Conservation (phyloP, 1,139 yeast genomes). For the Kazachstania sp. region DNA sequence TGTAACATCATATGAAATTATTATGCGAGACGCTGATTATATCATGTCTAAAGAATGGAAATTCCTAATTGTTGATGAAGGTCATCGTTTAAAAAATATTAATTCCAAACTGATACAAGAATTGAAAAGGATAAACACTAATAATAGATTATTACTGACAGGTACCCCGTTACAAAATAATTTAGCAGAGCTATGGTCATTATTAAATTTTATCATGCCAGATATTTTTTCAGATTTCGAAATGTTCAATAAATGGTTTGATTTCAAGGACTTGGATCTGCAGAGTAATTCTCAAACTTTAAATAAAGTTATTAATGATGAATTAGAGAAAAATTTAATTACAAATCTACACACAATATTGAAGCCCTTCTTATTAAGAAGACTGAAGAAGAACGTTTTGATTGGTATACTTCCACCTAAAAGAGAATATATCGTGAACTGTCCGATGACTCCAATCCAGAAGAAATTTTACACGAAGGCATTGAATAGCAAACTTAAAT, state of each 20-base stretch:
- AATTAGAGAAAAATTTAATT: conserved; percentile 55
- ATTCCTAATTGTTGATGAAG: conserved; percentile 89
- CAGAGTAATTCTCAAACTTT: conserved; percentile 37
- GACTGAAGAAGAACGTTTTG: conserved; percentile 68
- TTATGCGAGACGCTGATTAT: conserved; percentile 56
- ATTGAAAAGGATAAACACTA: conserved; percentile 55
- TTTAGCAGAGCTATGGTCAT: conserved; percentile 80
- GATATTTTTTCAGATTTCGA: conserved; percentile 87
- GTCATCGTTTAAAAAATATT: conserved; percentile 80
- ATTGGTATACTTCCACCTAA: conserved; percentile 65
- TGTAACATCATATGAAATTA: conserved; percentile 75
- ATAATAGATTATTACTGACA: conserved; percentile 69
- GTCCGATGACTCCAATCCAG: conserved; percentile 58
- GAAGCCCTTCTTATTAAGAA: conserved; percentile 75
- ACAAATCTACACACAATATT: conserved; percentile 76
- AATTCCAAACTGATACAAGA: conserved; percentile 66
- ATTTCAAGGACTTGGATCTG: conserved; percentile 45
- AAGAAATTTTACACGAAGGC: conserved; percentile 55
- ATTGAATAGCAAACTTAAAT: conserved; percentile 39
- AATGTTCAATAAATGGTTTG: conserved; percentile 89
- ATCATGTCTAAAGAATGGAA: conserved; percentile 51
- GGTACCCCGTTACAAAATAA: conserved; percentile 95
- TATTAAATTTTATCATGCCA: conserved; percentile 80
- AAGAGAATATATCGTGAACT: conserved; percentile 75
- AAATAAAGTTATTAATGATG: conserved; percentile 42